phyloP scores from a whole-genome alignment of 2,329 filamentous ascomycete species.

The Paecilomyces sp. region DNA sequence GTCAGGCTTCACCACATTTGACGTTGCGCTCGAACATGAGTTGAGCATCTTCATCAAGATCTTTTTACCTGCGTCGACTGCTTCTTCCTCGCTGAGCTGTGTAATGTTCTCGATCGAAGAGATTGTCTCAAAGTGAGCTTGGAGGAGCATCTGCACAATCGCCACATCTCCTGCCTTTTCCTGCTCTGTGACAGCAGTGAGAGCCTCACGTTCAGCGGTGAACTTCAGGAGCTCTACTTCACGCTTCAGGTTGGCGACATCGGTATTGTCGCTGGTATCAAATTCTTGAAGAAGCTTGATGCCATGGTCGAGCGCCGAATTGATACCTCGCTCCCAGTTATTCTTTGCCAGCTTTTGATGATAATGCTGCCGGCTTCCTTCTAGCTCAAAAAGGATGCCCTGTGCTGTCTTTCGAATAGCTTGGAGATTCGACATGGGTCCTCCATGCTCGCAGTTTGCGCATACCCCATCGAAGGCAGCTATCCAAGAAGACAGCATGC shows the following conservation, averaged over 20 bases:
- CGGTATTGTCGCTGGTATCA: slow-evolving; percentile 59
- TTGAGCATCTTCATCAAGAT: slow-evolving; percentile 73
- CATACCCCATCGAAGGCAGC: slow-evolving; percentile 81
- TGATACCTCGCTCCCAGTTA: slow-evolving; percentile 81
- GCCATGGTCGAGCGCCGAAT: slow-evolving; percentile 80
- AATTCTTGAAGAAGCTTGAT: slow-evolving; percentile 67
- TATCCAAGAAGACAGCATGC: slow-evolving; percentile 84
- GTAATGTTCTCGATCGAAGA: slow-evolving; percentile 75
- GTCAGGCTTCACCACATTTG: slow-evolving; percentile 86
- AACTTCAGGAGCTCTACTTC: slow-evolving; percentile 83
- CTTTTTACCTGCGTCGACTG: slow-evolving; percentile 68
- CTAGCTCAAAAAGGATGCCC: slow-evolving; percentile 81
- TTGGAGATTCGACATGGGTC: slow-evolving; percentile 57
- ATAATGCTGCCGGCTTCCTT: slow-evolving; percentile 82
- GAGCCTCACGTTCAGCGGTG: slow-evolving; percentile 72
- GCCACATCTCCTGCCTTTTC: slow-evolving; percentile 73
- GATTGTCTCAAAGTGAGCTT: slow-evolving; percentile 87
- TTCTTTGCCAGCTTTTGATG: slow-evolving; percentile 74
- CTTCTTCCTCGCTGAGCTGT: slow-evolving; percentile 74
- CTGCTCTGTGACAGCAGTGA: slow-evolving; percentile 70
- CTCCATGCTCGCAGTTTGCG: slow-evolving; percentile 61
- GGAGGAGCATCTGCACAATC: slow-evolving; percentile 74
- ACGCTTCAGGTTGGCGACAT: slow-evolving; percentile 64
- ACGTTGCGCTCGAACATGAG: slow-evolving; percentile 64
- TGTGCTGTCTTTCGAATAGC: slow-evolving; percentile 82